phyloP scores from a whole-genome alignment of 2,329 filamentous ascomycete genomes.

The Aschersonia sp. region DNA sequence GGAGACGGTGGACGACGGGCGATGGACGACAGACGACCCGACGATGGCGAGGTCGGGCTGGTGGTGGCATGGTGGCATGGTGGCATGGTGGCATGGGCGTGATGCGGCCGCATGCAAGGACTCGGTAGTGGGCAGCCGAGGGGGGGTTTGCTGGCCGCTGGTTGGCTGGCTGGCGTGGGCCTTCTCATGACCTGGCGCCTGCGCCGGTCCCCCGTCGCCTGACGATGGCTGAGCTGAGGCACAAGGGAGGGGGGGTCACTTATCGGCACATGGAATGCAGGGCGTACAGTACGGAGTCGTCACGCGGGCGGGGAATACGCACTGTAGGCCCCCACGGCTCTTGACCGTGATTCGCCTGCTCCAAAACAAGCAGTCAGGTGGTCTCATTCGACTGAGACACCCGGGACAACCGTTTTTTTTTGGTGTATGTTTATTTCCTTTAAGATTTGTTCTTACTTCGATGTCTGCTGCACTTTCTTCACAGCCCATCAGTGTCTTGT shows the following conservation, averaged over 20 bases:
- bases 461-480: too few relatives aligned
- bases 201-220: neutral
- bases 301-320: neutral
- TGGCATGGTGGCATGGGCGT: too few relatives aligned
- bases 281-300: neutral
- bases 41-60: neutral
- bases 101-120: neutral
- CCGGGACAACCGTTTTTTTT: neutral
- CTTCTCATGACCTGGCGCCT: neutral
- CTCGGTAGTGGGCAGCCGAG: too few relatives aligned
- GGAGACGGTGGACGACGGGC: neutral
- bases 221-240: neutral
- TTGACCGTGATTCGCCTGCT: too few relatives aligned
- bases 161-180: neutral
- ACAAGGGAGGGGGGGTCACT: neutral
- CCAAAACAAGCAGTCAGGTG: too few relatives aligned
- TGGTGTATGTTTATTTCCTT: neutral
- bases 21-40: neutral
- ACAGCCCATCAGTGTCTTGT: too few relatives aligned
- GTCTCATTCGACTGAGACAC: neutral
- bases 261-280: neutral
- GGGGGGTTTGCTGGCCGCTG: neutral
- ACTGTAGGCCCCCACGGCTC: neutral
- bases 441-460: too few relatives aligned
- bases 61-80: neutral